These are phyloP conservation scores for Malus sylvestris DNA, from an alignment of 306 rosid genomes.

Conservation along the genomic window DNA sequence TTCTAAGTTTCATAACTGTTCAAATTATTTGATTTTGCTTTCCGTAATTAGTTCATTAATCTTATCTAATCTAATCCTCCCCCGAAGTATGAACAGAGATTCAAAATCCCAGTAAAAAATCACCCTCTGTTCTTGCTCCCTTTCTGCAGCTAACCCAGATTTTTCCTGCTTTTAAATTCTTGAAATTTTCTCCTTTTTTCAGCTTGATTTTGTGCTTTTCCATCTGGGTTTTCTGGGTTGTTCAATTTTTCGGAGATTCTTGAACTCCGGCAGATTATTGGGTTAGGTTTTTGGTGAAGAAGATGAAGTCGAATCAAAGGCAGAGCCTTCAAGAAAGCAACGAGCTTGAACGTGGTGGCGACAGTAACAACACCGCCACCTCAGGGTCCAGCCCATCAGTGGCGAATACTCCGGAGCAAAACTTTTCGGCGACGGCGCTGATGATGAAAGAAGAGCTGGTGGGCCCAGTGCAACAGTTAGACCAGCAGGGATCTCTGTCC, in stretches of 20 bases:
- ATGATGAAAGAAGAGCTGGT: slow-evolving; percentile 46
- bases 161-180: background rate
- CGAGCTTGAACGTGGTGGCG: slow-evolving; percentile 16
- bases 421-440: slow-evolving; percentile 11
- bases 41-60: slow-evolving; percentile 19
- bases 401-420: slow-evolving; percentile 3
- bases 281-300: background rate
- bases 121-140: slow-evolving; percentile 10
- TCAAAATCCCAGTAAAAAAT: slow-evolving; percentile 28
- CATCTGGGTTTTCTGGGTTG: slow-evolving; percentile 8
- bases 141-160: background rate
- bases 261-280: background rate
- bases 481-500: slow-evolving; percentile 26
- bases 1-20: background rate
- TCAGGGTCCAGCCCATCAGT: slow-evolving; percentile 21
- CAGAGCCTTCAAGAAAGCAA: slow-evolving; percentile 11
- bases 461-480: slow-evolving; percentile 27
- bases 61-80: slow-evolving; percentile 28
- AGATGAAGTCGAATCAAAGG: slow-evolving; percentile 29
- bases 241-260: background rate
- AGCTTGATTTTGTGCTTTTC: background rate
- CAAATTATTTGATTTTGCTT: background rate
- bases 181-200: slow-evolving; percentile 2
- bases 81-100: slow-evolving; percentile 27
- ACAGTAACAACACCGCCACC: background rate